A percentile compares a stretch with the other conserved stretches of the same genome.
Evolutionary conservation across 139 green algal genomes (phyloP).

Genomic region (Nannochloris sp.): DNA sequence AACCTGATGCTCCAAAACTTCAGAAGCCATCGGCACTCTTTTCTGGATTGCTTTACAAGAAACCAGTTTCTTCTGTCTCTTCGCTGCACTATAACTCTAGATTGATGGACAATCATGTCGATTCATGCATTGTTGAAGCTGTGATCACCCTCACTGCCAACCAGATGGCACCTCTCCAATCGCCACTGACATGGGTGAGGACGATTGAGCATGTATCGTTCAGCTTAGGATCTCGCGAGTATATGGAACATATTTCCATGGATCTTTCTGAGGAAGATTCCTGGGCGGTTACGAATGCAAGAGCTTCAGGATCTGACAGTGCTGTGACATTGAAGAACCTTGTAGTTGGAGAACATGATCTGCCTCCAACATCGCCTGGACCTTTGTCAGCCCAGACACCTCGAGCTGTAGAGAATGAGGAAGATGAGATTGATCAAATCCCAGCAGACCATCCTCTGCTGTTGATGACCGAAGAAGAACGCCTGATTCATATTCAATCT

Average conservation of each 20-base stretch:
- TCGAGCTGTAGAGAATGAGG: not conserved
- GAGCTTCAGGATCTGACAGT: not conserved
- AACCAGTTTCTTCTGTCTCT: too few species aligned
- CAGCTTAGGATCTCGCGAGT: not conserved
- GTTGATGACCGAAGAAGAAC: slow-evolving; percentile 45
- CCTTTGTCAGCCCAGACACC: not conserved
- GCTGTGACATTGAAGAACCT: not conserved
- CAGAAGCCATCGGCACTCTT: too few species aligned
- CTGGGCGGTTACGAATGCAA: slow-evolving; percentile 10
- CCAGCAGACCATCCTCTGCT: slow-evolving; percentile 41
- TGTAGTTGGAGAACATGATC: slow-evolving; percentile 22
- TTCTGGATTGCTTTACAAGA: too few species aligned
- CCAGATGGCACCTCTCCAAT: not conserved
- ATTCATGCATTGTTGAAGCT: not conserved
- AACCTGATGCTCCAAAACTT: too few species aligned
- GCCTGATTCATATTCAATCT: slow-evolving; percentile 52
- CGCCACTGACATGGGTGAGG: slow-evolving; percentile 19
- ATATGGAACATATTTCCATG: slow-evolving; percentile 7
- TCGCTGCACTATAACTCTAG: too few species aligned
- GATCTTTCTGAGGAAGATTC: slow-evolving; percentile 8
- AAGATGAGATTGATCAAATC: slow-evolving; percentile 8
- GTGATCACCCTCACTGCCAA: not conserved
- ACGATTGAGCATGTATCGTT: slow-evolving; percentile 22
- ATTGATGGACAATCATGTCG: not conserved
- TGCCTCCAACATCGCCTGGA: slow-evolving; percentile 18